Evolutionary conservation across 73 alveolate genomes (phyloP), one percentile per base, ranked within the genome.

Genomic region (Paramecium pentaurelia): DNA sequence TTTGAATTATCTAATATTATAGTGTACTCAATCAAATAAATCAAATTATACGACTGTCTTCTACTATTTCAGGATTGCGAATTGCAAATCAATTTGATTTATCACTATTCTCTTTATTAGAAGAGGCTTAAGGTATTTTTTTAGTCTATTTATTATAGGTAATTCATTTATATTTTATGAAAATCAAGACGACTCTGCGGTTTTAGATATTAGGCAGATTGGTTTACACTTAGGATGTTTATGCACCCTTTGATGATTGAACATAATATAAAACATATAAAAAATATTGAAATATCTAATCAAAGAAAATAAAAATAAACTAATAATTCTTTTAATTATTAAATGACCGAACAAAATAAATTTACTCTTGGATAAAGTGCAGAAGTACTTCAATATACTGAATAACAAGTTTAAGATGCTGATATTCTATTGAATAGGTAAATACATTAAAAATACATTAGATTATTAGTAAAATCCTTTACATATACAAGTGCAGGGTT

Each of bases 161-260:
- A 80, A 80, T 40, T 40, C 60, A 73, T 25, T 45, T 22, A 44
- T 49, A 80, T 45, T 45, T 32, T 80, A 80, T 40, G 40, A 34
- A 28, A 32, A 34, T 37, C 20, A 44, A 80, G 91, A 80, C 30
- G 91, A 80, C n/a, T 80, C 91, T 27, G 37, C 49, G 42, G 91
- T 45, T 6, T 3, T 80, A 2, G 91, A 80, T 20, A 49, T 42
- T n/a, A 80, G 91, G 58, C 91, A 80, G 38, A 80, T 80, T 36
- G 91, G 91, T 37, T 80, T 80, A 44, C 91, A 80, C 30, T 45
- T 80, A 42, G 91, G 91, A 25, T 80, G 91, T 10, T 28, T 51
- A 42, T 28, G 11, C 28, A 32, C 84, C 49, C 9, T 12, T 40
- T 40, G 49, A 32, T 60, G 47, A 64, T 64, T 64, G 47, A 32